Evolutionary conservation across 495 filamentous ascomycete genomes (phyloP), one percentile per base, ranked within the genome.

Genomic region (Xylaria castorea): DNA sequence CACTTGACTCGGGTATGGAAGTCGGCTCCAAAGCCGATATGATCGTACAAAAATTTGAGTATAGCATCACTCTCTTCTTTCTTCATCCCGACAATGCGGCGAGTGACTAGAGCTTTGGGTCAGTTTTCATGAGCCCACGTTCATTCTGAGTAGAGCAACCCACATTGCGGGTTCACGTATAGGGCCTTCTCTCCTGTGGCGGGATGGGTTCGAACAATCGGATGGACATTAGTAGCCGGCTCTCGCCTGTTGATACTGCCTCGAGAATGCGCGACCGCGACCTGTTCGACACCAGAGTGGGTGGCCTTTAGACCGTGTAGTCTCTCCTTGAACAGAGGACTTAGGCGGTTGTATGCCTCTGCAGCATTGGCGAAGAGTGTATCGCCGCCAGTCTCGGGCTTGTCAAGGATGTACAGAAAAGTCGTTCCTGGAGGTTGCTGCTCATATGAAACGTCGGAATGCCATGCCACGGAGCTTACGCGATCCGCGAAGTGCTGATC

Each of bases 1-100:
- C 94, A 97, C 74, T 91, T 90, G 62, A 98, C 90, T n/a, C 95
- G 86, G 11, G 89, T 91, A 76, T 98, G 95, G 86, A 96, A 95
- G 82, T 97, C 94, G 75, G 91, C 89, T 20, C 94, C 92, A 32
- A 86, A 89, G 5, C 91, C 89, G 50, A 97, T 90, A 78, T 97
- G 94, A 79, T 95, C 90, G 83, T 93, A 96, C 14, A 98, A 84
- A 84, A 97, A 97, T 75, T 96, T 94, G 73, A 96, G 84, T 22
- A 95, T 82, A n/a, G 83, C 85, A 66, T 96, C 91, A 50, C 91
- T 91, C 75, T 95, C 93, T 75, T 93, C 92, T 78, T 90, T 89
- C 80, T 93, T 94, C 36, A 89, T 86, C 12, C 92, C 92, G 6
- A 94, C 87, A 72, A 94, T 93, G 66, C 87, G 82, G 48, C 88